Percentiles rank a stretch among this genome's conserved stretches.
phyloP scores from a whole-genome alignment of 306 rosid species.

The Prosopis cineraria region DNA sequence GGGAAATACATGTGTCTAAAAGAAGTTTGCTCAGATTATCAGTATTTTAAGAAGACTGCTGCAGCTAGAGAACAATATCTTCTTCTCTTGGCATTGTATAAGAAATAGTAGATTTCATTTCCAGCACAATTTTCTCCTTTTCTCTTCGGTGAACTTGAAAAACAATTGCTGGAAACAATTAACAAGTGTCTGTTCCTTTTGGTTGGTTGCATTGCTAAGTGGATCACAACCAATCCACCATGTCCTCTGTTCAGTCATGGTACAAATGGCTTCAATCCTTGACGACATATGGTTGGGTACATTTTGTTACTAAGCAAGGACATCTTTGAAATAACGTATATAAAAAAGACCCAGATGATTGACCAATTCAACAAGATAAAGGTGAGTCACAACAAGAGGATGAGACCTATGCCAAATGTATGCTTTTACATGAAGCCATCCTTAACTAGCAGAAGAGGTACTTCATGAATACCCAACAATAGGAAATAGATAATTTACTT shows the following conservation, averaged over 20 bases:
- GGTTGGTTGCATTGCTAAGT: background rate
- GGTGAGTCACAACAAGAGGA: background rate
- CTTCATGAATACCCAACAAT: background rate
- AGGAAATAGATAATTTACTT: slow-evolving; percentile 2
- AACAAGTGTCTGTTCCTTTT: background rate
- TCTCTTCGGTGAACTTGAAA: background rate
- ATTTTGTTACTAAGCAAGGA: background rate
- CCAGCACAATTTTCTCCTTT: background rate
- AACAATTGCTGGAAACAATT: background rate
- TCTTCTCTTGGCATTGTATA: background rate
- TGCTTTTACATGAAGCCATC: background rate
- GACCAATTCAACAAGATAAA: background rate
- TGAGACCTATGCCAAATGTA: background rate
- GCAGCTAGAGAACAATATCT: background rate
- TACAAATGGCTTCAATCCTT: background rate
- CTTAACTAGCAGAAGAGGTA: background rate
- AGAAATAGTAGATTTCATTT: background rate
- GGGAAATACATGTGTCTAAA: background rate
- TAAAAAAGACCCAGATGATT: background rate
- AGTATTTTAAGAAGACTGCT: background rate
- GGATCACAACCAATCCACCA: background rate
- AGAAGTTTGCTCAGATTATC: background rate
- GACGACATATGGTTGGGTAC: background rate
- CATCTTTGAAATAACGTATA: background rate
- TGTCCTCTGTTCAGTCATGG: background rate